Conservation (phyloP, 2,329 filamentous ascomycete species). For the Trichoderma pleuroti region DNA sequence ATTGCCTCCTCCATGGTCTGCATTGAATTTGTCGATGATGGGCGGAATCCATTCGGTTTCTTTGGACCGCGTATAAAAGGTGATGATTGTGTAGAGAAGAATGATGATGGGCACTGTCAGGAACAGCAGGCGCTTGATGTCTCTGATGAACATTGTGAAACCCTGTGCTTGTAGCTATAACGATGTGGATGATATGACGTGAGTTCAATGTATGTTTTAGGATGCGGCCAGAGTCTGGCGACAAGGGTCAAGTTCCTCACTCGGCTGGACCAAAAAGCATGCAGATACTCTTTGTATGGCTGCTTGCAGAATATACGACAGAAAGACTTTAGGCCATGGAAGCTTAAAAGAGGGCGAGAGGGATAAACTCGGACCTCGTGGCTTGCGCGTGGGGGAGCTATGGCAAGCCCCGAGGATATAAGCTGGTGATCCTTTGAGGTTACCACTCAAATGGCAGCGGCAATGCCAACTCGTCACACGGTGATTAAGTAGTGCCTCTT, state of each 20-base stretch:
- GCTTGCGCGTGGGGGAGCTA: not conserved
- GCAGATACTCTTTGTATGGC: not conserved
- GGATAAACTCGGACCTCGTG: not conserved
- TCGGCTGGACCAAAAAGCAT: not conserved
- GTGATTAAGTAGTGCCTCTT: not conserved
- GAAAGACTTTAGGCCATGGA: not conserved
- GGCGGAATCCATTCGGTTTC: slow-evolving; percentile 6
- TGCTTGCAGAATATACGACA: not conserved
- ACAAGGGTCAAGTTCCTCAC: not conserved
- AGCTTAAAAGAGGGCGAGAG: not conserved
- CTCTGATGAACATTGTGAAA: slow-evolving; percentile 32
- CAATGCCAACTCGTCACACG: not conserved
- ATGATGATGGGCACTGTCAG: slow-evolving; percentile 30
- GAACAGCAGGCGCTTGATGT: slow-evolving; percentile 32
- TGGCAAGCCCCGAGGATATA: not conserved
- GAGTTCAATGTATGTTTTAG: not conserved
- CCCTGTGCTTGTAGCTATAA: not conserved
- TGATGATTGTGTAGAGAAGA: slow-evolving; percentile 30
- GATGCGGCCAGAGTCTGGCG: not conserved
- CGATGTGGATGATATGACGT: not conserved
- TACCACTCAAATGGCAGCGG: not conserved
- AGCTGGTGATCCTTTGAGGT: not conserved
- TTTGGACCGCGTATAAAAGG: slow-evolving; percentile 21
- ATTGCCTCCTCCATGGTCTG: not conserved
- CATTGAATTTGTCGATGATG: not conserved